These are phyloP conservation scores for Russula earlei DNA, from an alignment of 768 basidiomycete species.

Conservation along the genomic window DNA sequence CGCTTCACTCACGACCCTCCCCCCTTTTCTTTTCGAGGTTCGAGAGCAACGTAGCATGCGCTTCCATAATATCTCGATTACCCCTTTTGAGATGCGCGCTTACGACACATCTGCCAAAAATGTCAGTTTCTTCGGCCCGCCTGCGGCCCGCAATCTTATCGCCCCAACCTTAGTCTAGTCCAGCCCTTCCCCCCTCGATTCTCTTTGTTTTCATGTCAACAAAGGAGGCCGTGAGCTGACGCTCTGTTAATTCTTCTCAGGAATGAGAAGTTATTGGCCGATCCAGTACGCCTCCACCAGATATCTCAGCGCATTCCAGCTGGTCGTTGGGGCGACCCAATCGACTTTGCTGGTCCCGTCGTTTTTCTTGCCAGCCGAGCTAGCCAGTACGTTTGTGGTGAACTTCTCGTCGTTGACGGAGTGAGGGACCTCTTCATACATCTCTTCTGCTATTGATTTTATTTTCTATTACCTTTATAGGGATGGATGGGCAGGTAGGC, in stretches of 20 bases:
- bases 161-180: background rate
- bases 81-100: background rate
- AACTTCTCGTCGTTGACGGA: slow-evolving; percentile 57
- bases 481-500: slow-evolving; percentile 26
- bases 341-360: slow-evolving; percentile 58
- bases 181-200: background rate
- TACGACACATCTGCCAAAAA: background rate
- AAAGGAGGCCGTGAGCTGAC: slow-evolving; percentile 4
- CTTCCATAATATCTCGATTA: slow-evolving; percentile 7
- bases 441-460: slow-evolving; percentile 2
- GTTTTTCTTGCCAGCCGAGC: slow-evolving; percentile 58
- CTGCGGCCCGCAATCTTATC: slow-evolving; percentile 19
- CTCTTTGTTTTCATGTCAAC: slow-evolving; percentile 14
- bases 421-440: slow-evolving; percentile 32
- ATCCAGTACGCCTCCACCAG: slow-evolving; percentile 51
- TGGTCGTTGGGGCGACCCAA: slow-evolving; percentile 55
- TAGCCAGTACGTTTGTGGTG: slow-evolving; percentile 61
- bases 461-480: slow-evolving; percentile 7
- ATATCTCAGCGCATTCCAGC: slow-evolving; percentile 66
- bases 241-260: slow-evolving; percentile 28
- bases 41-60: slow-evolving; percentile 5
- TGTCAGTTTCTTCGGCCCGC: slow-evolving; percentile 11
- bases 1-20: slow-evolving; percentile 14
- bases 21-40: background rate
- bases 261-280: slow-evolving; percentile 55